Conservation (phyloP, 805 yeast genomes). For the Wickerhamiella vanderwaltii region DNA sequence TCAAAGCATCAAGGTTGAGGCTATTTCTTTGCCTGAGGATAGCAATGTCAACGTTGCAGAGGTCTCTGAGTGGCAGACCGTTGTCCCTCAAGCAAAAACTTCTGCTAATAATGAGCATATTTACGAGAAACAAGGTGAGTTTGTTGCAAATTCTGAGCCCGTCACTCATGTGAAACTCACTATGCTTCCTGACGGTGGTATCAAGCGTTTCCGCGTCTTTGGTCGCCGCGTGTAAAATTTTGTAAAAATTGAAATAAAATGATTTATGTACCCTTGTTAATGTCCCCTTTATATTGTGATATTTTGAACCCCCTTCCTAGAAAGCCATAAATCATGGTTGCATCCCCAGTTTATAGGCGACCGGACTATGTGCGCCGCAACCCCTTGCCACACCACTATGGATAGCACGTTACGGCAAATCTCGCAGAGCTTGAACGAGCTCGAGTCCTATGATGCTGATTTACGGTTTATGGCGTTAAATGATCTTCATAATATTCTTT, state of each 20-base stretch:
- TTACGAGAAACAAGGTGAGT: constrained; percentile 28
- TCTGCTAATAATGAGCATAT: constrained; percentile 75
- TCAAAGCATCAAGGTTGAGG: constrained; percentile 62
- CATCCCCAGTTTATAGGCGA: too few species aligned
- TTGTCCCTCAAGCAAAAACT: constrained; percentile 62
- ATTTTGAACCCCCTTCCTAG: neutral
- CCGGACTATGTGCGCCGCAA: too few species aligned
- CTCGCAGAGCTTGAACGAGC: constrained; percentile 12
- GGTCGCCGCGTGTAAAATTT: constrained; percentile 39
- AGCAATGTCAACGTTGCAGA: constrained; percentile 33
- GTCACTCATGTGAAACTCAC: constrained; percentile 65
- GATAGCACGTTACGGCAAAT: constrained; percentile 2
- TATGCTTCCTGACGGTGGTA: constrained; percentile 95
- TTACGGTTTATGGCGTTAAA: constrained; percentile 74
- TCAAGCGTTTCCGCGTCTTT: constrained; percentile 74
- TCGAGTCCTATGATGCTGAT: constrained; percentile 49
- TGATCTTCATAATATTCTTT: constrained; percentile 42
- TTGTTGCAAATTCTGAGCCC: constrained; percentile 19
- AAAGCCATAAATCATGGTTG: too few species aligned
- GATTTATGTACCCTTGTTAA: neutral
- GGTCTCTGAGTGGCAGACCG: constrained; percentile 40
- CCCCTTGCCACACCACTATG: constrained; percentile 2
- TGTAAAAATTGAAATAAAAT: neutral
- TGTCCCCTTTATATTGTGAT: neutral
- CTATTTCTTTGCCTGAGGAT: constrained; percentile 30